Percentiles rank a stretch among this genome's conserved stretches.
Conservation (phyloP, 148 eudicot genomes). For the Vaccinium myrtillus region DNA sequence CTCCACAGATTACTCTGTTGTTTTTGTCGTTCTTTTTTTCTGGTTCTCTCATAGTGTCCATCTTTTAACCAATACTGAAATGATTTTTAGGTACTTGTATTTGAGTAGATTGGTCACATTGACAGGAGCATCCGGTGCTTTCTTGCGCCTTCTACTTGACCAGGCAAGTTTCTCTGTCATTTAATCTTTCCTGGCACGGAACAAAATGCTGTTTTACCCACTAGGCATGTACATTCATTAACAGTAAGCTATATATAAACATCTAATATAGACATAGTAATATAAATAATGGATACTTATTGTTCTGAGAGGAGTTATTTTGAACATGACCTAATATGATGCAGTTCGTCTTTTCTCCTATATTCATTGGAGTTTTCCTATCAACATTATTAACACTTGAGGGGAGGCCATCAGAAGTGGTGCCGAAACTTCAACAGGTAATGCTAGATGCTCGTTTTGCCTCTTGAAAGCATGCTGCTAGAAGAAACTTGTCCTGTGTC, state of each 20-base stretch:
- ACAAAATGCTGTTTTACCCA: neutral
- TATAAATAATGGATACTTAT: neutral
- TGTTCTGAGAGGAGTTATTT: neutral
- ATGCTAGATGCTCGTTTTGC: neutral
- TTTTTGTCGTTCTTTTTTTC: neutral
- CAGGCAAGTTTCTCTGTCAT: constrained; percentile 36
- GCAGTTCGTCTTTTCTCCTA: constrained; percentile 89
- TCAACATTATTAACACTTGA: constrained; percentile 67
- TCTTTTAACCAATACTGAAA: neutral
- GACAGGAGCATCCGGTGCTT: constrained; percentile 64
- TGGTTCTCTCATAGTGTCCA: neutral
- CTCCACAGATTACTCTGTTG: neutral
- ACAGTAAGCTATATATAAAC: neutral
- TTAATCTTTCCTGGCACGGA: neutral
- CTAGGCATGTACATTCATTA: neutral
- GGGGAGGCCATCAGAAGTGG: constrained; percentile 74
- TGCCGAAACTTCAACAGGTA: constrained; percentile 93
- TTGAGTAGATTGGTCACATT: constrained; percentile 53
- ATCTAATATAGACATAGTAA: neutral
- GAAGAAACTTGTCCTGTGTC: constrained; percentile 7
- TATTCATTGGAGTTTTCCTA: constrained; percentile 74
- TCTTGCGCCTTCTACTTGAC: constrained; percentile 62
- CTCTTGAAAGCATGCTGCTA: constrained; percentile 6
- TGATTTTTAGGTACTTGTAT: constrained; percentile 49
- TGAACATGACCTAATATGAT: constrained; percentile 16